Base-by-base conservation (phyloP, 345 rosid species). In the Populus pruinosa region DNA sequence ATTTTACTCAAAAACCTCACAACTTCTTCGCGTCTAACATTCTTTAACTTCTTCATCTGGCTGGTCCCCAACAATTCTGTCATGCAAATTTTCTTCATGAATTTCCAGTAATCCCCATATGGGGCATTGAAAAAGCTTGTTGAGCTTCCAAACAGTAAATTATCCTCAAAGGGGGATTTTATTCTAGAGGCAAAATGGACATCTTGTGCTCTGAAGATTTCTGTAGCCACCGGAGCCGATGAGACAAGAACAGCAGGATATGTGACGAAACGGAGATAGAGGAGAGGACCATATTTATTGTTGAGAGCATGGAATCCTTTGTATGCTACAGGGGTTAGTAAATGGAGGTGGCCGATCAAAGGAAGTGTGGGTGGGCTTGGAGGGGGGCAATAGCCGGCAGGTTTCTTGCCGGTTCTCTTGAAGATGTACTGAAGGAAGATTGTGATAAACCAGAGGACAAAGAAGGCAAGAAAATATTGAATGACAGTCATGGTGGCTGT, bases 71-170 rank as follows among this genome's bases (percentile, higher is more conserved):
- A 36, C 67, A 82, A 6, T 59, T 72, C 80, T 1, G 80, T 38
- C 55, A 73, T 73, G 25, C 71, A 1, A 1, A 86, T 79, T 64
- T 87, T 86, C 81, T 86, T 87, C 88, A 87, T 84, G 85, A 87
- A 84, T 72, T 70, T 82, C 87, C 90, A 86, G 82, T 87, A 85
- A 16, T 83, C 85, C 64, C 86, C 89, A 69, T 84, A 84, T 16
- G 86, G 83, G 20, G 83, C 85, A 59, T 81, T 70, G 73, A 75
- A 2, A 18, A 85, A 81, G 10, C 87, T 67, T 35, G 44, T 82
- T 27, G 65, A 69, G 21, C 81, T 70, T 23, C 83, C 84, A 65
- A 77, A 84, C 21, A 69, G 81, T 61, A 84, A 1, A 1, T 72
- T 69, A 33, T 82, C 82, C 36, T 79, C 80, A 20, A 84, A 82